Conservation (phyloP, 371 early-diverging fungal species). For the Actinomucor elegans region DNA sequence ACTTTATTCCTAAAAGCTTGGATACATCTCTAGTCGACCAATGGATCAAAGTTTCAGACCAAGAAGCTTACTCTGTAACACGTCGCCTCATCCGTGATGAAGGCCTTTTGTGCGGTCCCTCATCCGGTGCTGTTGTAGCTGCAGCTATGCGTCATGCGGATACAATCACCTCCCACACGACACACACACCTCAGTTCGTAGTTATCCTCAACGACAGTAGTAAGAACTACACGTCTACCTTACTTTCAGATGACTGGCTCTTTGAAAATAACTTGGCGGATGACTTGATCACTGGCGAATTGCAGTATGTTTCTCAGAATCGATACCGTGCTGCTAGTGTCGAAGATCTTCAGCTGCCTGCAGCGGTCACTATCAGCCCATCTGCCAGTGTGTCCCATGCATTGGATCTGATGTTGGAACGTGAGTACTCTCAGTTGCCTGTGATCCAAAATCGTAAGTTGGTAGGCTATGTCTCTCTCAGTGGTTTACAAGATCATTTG, state of each 20-base stretch:
- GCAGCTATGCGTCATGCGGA: slow-evolving; percentile 62
- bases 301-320: slow-evolving; percentile 60
- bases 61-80: slow-evolving; percentile 72
- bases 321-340: slow-evolving; percentile 81
- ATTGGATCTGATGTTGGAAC: slow-evolving; percentile 74
- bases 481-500: slow-evolving; percentile 61
- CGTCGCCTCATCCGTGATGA: slow-evolving; percentile 67
- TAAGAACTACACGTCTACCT: slow-evolving; percentile 66
- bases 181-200: slow-evolving; percentile 35
- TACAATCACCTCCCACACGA: slow-evolving; percentile 22
- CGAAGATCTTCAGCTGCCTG: slow-evolving; percentile 85
- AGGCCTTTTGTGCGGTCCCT: slow-evolving; percentile 71
- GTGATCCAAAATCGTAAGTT: slow-evolving; percentile 72
- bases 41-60: slow-evolving; percentile 74
- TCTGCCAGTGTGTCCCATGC: slow-evolving; percentile 61
- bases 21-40: slow-evolving; percentile 59
- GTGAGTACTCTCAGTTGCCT: slow-evolving; percentile 87
- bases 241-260: slow-evolving; percentile 77
- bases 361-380: slow-evolving; percentile 73
- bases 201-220: slow-evolving; percentile 72
- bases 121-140: slow-evolving; percentile 72
- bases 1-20: slow-evolving; percentile 62
- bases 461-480: slow-evolving; percentile 77
- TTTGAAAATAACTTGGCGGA: slow-evolving; percentile 75
- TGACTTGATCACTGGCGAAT: slow-evolving; percentile 55